phyloP scores from a whole-genome alignment of 805 yeast genomes.

The Sungouiella blattae region DNA sequence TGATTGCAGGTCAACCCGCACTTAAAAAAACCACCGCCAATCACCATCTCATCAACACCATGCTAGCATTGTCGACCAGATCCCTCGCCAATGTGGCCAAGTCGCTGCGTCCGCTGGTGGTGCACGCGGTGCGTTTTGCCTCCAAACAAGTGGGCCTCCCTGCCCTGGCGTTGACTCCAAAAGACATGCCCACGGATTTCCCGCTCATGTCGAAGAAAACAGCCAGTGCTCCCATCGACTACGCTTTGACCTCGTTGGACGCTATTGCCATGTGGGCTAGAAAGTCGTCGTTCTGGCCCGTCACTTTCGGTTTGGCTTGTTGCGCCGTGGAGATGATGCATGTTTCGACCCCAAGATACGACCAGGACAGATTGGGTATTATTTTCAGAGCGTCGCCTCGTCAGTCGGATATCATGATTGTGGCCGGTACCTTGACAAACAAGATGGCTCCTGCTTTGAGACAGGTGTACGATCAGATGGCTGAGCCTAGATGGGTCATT shows the following conservation, averaged over 20 bases:
- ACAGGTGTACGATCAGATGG: slow-evolving; percentile 92
- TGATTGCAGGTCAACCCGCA: slow-evolving; percentile 22
- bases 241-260: slow-evolving; percentile 77
- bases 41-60: slow-evolving; percentile 5
- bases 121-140: slow-evolving; percentile 19
- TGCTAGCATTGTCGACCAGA: slow-evolving; percentile 30
- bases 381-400: slow-evolving; percentile 93
- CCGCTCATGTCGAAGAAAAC: slow-evolving; percentile 67
- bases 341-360: slow-evolving; percentile 85
- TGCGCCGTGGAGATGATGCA: slow-evolving; percentile 97
- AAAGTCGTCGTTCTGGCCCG: slow-evolving; percentile 91
- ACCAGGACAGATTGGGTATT: slow-evolving; percentile 88
- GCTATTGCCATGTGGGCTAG: slow-evolving; percentile 87
- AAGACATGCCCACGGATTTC: slow-evolving; percentile 57
- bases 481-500: slow-evolving; percentile 91
- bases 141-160: slow-evolving; percentile 23
- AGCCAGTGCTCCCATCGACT: slow-evolving; percentile 58
- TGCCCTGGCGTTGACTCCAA: slow-evolving; percentile 46
- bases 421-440: slow-evolving; percentile 87
- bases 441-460: slow-evolving; percentile 93
- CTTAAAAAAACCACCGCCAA: slow-evolving; percentile 10
- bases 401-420: slow-evolving; percentile 89
- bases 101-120: slow-evolving; percentile 14
- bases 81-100: slow-evolving; percentile 18
- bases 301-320: slow-evolving; percentile 87